These are phyloP conservation scores for Phalaenopsis equestris DNA, from an alignment of 106 monocot genomes.

Conservation along the genomic window DNA sequence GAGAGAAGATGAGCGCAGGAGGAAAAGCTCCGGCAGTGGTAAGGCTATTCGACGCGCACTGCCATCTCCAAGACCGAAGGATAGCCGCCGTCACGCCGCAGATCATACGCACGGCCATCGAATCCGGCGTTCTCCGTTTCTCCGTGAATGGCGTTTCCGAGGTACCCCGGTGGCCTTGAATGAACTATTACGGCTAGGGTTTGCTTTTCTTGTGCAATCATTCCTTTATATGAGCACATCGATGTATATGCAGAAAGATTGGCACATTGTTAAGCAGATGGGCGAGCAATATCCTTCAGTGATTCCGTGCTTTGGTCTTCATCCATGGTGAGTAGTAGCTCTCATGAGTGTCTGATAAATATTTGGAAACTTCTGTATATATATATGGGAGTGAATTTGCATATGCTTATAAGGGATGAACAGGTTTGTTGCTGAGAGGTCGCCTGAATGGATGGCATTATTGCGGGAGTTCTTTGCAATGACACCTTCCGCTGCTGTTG, in stretches of 20 bases:
- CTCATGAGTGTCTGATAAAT: background rate
- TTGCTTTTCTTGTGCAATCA: background rate
- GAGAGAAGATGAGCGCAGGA: background rate
- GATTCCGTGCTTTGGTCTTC: constrained; percentile 46
- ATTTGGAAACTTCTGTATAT: background rate
- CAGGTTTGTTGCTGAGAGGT: constrained; percentile 27
- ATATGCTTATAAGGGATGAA: background rate
- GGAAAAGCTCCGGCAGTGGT: background rate
- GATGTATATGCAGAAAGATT: constrained; percentile 24
- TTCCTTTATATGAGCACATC: background rate
- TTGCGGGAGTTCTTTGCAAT: constrained; percentile 10
- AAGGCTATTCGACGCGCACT: constrained; percentile 84
- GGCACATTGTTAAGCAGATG: constrained; percentile 53
- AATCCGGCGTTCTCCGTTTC: constrained; percentile 63
- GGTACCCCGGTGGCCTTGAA: background rate
- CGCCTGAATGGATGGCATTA: constrained; percentile 35
- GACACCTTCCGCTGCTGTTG: constrained; percentile 19
- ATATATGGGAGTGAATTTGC: background rate
- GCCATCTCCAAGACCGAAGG: constrained; percentile 80
- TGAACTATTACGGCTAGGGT: background rate
- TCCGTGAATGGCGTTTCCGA: constrained; percentile 77
- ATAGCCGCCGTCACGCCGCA: constrained; percentile 36
- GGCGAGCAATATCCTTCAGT: constrained; percentile 34
- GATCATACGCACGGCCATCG: constrained; percentile 51
- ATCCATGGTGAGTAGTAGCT: constrained; percentile 27